These are phyloP conservation scores for Aegilops speltoides DNA, from an alignment of 176 grass and related monocot species.

Conservation along the genomic window DNA sequence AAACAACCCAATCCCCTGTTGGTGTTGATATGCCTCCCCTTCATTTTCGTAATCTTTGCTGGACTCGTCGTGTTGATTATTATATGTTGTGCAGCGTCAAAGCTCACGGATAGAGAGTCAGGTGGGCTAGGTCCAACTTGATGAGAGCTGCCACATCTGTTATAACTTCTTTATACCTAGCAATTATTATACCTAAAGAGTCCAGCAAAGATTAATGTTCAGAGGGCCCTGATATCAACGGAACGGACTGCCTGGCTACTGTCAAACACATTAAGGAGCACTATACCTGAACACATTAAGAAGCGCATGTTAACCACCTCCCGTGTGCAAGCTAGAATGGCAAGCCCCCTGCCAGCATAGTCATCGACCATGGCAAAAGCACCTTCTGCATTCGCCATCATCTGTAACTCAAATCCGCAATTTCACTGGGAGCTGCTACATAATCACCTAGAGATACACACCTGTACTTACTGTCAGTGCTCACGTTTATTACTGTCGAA, in stretches of 20 bases:
- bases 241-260: no score
- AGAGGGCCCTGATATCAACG: no score
- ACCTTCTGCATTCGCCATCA: neutral
- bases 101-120: neutral
- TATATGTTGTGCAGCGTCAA: neutral
- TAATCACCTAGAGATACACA: neutral
- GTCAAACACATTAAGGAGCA: no score
- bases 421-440: no score
- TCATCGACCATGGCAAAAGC: no score
- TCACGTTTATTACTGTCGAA: neutral
- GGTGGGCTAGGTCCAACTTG: neutral
- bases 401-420: no score
- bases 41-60: neutral
- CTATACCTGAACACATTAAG: neutral
- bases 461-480: neutral
- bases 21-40: neutral
- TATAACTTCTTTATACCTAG: neutral
- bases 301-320: neutral
- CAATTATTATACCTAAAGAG: no score
- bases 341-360: no score
- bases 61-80: neutral
- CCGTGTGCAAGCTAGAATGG: no score
- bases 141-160: neutral
- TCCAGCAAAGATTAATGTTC: no score
- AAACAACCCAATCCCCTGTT: neutral